Conservation (phyloP, 2,329 filamentous ascomycete genomes). For the Cladorrhinum sp. region DNA sequence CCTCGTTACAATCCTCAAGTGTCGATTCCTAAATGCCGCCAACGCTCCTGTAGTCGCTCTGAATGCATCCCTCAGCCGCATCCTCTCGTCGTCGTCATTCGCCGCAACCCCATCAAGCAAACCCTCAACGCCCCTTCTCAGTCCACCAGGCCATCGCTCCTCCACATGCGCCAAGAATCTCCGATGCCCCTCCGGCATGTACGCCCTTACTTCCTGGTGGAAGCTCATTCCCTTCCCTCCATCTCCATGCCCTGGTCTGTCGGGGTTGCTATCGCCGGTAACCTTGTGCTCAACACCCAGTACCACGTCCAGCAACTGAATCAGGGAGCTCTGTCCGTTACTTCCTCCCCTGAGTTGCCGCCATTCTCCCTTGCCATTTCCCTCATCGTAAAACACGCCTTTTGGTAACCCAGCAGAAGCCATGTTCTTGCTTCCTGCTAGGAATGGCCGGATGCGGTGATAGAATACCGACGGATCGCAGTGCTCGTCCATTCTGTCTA, state of each 20-base stretch:
- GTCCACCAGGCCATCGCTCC: slow-evolving; percentile 50
- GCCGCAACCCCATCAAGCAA: slow-evolving; percentile 43
- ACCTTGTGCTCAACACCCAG: slow-evolving; percentile 74
- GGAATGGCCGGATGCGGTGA: slow-evolving; percentile 79
- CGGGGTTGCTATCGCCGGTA: slow-evolving; percentile 35
- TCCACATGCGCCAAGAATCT: slow-evolving; percentile 69
- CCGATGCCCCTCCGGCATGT: slow-evolving; percentile 85
- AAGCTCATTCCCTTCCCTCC: slow-evolving; percentile 36
- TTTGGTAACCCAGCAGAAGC: slow-evolving; percentile 74
- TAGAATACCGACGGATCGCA: slow-evolving; percentile 89
- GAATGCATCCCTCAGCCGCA: slow-evolving; percentile 49
- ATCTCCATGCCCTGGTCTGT: slow-evolving; percentile 4
- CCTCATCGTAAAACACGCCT: slow-evolving; percentile 82
- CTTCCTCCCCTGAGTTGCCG: slow-evolving; percentile 82
- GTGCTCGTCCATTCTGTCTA: slow-evolving; percentile 83
- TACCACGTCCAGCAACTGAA: slow-evolving; percentile 89
- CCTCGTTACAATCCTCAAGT: slow-evolving; percentile 83
- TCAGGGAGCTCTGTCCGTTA: slow-evolving; percentile 88
- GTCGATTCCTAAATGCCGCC: slow-evolving; percentile 73
- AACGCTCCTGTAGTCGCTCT: slow-evolving; percentile 73
- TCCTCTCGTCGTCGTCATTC: slow-evolving; percentile 38
- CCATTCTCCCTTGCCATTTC: slow-evolving; percentile 63
- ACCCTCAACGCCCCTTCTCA: slow-evolving; percentile 53
- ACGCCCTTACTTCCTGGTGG: slow-evolving; percentile 70
- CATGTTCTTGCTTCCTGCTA: slow-evolving; percentile 95